phyloP scores from a whole-genome alignment of 176 grass and related monocot genomes.

The Neostapfia colusana region DNA sequence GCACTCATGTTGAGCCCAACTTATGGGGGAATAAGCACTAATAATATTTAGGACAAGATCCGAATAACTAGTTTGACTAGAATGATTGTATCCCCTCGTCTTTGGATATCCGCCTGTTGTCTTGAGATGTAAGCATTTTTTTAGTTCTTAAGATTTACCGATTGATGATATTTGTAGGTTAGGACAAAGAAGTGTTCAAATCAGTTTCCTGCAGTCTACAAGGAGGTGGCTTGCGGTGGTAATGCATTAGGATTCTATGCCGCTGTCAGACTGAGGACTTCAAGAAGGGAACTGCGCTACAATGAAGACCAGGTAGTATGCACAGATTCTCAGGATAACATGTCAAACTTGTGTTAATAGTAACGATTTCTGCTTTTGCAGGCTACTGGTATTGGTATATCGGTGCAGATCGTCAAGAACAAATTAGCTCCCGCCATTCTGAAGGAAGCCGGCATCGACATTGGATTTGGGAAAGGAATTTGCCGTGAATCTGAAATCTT shows the following conservation, averaged over 20 bases:
- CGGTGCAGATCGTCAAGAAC: constrained; percentile 80
- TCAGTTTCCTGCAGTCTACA: constrained; percentile 38
- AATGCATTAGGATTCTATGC: constrained; percentile 87
- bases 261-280: constrained; percentile 88
- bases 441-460: constrained; percentile 72
- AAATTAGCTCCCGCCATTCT: constrained; percentile 72
- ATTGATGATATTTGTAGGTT: constrained; percentile 52
- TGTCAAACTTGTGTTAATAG: background rate
- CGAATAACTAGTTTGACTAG: too few species aligned
- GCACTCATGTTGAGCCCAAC: too few species aligned
- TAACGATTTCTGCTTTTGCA: constrained; percentile 29
- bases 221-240: constrained; percentile 80
- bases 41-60: too few species aligned
- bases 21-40: too few species aligned
- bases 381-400: constrained; percentile 74
- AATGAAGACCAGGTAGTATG: constrained; percentile 61
- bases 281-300: constrained; percentile 65
- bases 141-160: background rate
- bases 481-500: constrained; percentile 72
- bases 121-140: background rate
- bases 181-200: constrained; percentile 54
- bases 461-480: constrained; percentile 81
- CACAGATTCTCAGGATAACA: background rate
- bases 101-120: too few species aligned
- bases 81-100: too few species aligned